Evolutionary conservation across 164 flowering plant genomes (phyloP), one percentile per base, ranked within the genome.

Genomic region (Chimonanthus salicifolius): DNA sequence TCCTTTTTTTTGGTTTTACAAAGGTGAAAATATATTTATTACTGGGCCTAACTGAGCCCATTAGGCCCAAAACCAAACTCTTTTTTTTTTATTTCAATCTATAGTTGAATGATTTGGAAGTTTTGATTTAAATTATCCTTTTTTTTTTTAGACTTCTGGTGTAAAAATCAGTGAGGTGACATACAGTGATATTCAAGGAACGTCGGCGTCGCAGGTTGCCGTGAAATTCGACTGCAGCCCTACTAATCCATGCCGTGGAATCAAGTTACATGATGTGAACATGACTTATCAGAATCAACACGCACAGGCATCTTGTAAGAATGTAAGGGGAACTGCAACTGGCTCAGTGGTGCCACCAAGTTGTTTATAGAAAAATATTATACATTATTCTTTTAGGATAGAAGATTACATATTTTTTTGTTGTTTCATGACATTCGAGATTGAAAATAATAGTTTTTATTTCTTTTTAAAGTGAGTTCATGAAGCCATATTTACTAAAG

Each of bases 191-290:
- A 84, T 88, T 0, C 76, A 77, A 0, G 92, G 88, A 62, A 78
- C 90, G 10, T 88, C 92, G 0, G 88, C 90, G 3, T 82, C 88
- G 1, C 68, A 80, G 49, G 84, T 85, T 0, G 89, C 85, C 0
- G 72, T 88, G 70, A 87, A 77, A n/a, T 81, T 88, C 10, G 80
- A 85, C 69, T 88, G 88, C 74, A 88, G 92, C 64, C n/a, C 75
- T 3, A 73, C 64, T 68, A 51, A 76, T 46, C 89, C 87, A 0
- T 87, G 90, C 80, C 76, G 58, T 7, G 79, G 82, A 9, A 85
- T 88, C 8, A 70, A 48, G 10, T 18, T 86, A 58, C 62, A 83
- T 43, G 78, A 86, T 33, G 85, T 86, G 67, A 79, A 81, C 70
- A 84, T 86, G 46, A 86, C 83, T 21, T 86, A 81, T 68, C 47